Evolutionary conservation across 1,284 basidiomycete species (phyloP).

Genomic region (Tylopilus sp.): DNA sequence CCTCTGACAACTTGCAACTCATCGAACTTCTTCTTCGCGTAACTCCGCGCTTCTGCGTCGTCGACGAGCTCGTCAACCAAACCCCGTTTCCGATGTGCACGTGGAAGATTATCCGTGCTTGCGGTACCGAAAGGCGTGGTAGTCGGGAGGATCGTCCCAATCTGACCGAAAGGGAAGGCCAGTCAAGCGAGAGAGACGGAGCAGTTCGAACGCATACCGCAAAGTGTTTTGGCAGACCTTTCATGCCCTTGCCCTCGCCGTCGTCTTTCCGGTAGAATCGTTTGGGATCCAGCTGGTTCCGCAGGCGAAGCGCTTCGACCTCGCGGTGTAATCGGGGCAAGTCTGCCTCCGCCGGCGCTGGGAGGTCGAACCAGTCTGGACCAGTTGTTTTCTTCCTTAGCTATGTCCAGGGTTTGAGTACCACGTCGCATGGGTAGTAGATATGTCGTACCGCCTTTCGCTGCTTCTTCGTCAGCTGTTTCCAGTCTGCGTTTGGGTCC

Average conservation of each 20-base stretch:
- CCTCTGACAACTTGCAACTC: constrained; percentile 75
- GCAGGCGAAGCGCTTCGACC: constrained; percentile 87
- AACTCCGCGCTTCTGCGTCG: constrained; percentile 81
- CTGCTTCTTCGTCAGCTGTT: constrained; percentile 63
- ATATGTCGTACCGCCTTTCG: constrained; percentile 54
- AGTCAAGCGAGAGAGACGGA: constrained; percentile 6
- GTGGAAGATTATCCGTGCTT: constrained; percentile 66
- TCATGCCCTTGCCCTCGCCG: constrained; percentile 81
- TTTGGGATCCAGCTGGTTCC: constrained; percentile 94
- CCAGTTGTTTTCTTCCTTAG: constrained; percentile 75
- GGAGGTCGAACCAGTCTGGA: constrained; percentile 88
- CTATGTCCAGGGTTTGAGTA: constrained; percentile 35
- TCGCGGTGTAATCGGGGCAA: constrained; percentile 85
- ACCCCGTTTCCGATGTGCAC: constrained; percentile 69
- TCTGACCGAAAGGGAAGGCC: constrained; percentile 42
- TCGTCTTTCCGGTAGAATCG: constrained; percentile 87
- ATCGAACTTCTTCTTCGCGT: constrained; percentile 92
- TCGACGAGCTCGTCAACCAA: constrained; percentile 88
- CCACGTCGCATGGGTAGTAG: not conserved
- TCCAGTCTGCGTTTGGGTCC: constrained; percentile 55
- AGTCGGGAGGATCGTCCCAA: constrained; percentile 83
- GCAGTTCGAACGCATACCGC: constrained; percentile 52
- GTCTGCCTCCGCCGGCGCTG: constrained; percentile 76
- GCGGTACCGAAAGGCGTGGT: constrained; percentile 72
- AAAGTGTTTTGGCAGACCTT: constrained; percentile 85